Conservation (phyloP, 257 asterid species). For the Forsythia viridissima region DNA sequence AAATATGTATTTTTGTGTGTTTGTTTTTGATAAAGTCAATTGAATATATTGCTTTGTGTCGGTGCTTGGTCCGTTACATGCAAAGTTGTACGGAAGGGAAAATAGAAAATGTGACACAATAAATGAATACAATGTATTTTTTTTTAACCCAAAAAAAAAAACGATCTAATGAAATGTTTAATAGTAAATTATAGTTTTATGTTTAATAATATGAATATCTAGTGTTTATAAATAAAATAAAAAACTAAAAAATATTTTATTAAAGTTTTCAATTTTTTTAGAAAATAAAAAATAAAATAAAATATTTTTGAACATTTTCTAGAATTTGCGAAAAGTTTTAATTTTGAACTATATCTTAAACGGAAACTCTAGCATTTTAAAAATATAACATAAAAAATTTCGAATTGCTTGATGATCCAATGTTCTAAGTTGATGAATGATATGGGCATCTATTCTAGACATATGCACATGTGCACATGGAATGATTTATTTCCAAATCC, state of each 20-base stretch:
- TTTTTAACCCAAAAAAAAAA: too few relatives aligned
- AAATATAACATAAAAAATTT: too few relatives aligned
- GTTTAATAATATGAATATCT: too few relatives aligned
- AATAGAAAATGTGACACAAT: background rate
- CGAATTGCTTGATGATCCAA: background rate
- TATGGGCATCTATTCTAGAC: background rate
- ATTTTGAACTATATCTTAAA: too few relatives aligned
- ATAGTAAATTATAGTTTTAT: too few relatives aligned
- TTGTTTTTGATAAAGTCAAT: background rate
- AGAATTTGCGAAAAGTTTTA: too few relatives aligned
- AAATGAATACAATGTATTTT: background rate
- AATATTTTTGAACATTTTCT: too few relatives aligned
- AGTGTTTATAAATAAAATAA: too few relatives aligned
- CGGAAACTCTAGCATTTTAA: background rate
- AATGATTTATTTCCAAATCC: background rate
- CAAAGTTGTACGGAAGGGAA: background rate
- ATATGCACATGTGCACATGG: background rate
- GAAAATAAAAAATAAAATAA: too few relatives aligned
- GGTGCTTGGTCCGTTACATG: background rate
- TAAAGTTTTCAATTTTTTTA: too few relatives aligned
- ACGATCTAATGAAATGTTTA: background rate
- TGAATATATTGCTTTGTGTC: background rate
- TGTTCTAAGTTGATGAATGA: background rate
- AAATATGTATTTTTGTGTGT: background rate
- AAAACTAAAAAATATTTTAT: too few relatives aligned